A percentile compares a stretch with the other conserved stretches of the same genome.
Conservation (phyloP, 371 early-diverging fungal species). For the Mucor sp. region DNA sequence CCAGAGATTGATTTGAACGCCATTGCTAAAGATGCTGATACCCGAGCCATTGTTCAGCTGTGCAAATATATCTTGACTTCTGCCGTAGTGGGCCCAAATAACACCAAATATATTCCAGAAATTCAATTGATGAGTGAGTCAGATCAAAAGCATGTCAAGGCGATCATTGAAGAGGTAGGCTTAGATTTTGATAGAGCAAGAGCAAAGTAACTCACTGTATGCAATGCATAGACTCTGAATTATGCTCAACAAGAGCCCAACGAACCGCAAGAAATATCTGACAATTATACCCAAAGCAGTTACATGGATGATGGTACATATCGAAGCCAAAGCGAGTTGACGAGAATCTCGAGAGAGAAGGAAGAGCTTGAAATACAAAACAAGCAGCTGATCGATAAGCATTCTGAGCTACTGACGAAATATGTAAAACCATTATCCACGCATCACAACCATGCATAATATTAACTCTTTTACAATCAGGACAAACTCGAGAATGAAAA, state of each 20-base stretch:
- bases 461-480: conserved; percentile 30
- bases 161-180: conserved; percentile 74
- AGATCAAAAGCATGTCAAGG: conserved; percentile 86
- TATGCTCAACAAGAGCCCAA: conserved; percentile 12
- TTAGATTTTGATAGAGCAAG: background rate
- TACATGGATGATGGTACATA: conserved; percentile 33
- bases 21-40: conserved; percentile 82
- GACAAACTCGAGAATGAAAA: conserved; percentile 69
- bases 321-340: conserved; percentile 30
- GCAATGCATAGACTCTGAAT: conserved; percentile 14
- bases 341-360: conserved; percentile 46
- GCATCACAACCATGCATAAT: background rate
- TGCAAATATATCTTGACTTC: conserved; percentile 79
- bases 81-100: conserved; percentile 82
- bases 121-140: conserved; percentile 74
- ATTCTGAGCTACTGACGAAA: conserved; percentile 55
- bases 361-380: conserved; percentile 64
- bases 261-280: conserved; percentile 11
- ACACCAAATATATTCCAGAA: conserved; percentile 76
- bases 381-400: conserved; percentile 57
- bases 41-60: conserved; percentile 74
- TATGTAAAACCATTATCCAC: conserved; percentile 47
- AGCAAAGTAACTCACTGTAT: background rate
- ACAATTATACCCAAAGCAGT: conserved; percentile 25
- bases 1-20: conserved; percentile 72